Evolutionary conservation across 2,329 filamentous ascomycete species (phyloP), one percentile per base, ranked within the genome.

Genomic region (Talaromyces sp.): DNA sequence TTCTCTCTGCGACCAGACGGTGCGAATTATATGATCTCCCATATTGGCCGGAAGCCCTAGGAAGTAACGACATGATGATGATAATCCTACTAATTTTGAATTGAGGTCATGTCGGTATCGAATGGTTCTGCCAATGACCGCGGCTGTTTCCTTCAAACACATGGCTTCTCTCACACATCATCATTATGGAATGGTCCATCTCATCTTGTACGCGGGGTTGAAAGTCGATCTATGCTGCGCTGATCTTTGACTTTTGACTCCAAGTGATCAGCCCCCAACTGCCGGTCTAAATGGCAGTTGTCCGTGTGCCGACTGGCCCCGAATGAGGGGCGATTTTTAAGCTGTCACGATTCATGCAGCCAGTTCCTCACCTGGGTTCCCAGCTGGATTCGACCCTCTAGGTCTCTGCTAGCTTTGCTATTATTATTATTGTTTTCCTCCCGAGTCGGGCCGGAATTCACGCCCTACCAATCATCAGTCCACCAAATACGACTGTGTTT

Each of bases 21-120:
- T 14, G 47, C 35, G 47, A 35, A 35, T 55, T 59, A 59, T 61
- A 59, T 52, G 47, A 42, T 17, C 42, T 33, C 40, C 17, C 17
- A 30, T 43, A 14, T 44, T 20, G 45, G 8, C 47, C 51, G 52
- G 56, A 57, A 56, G 44, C 36, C 1, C 29, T 42, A 36, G 46
- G 54, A n/a, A 53, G 41, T 42, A 48, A 63, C 57, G 62, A 61
- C 62, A 63, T 62, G 42, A 64, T 62, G 62, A 64, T 63, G 61
- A 55, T 54, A 29, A 55, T 52, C 32, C 11, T 41, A 47, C 4
- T 27, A 27, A 27, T 5, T 35, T 45, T 19, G n/a, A n/a, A 20
- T 30, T 64, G 62, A 63, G 60, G 60, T 64, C 60, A 64, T 64
- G 44, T 42, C 55, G 49, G 56, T 63, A 36, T 10, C 7, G 30